phyloP scores from a whole-genome alignment of 768 basidiomycete genomes.

The Tricholoma matsutake region DNA sequence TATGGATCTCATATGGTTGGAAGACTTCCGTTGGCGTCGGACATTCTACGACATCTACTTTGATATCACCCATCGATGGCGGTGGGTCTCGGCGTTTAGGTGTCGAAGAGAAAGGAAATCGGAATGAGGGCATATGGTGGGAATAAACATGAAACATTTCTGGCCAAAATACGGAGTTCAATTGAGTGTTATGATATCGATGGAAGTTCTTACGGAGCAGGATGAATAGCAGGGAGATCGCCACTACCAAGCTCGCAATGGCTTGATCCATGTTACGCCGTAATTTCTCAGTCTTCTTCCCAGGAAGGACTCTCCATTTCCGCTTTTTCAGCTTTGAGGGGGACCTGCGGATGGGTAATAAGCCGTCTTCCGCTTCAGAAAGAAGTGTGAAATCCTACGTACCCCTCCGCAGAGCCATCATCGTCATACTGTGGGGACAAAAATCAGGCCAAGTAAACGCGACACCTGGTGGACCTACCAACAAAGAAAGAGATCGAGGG shows the following conservation, averaged over 20 bases:
- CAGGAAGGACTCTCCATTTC: conserved; percentile 9
- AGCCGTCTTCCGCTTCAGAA: not conserved
- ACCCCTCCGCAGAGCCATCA: not conserved
- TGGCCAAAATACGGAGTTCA: not conserved
- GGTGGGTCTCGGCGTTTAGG: not conserved
- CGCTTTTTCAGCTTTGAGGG: not conserved
- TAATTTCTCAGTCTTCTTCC: not conserved
- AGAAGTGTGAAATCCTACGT: not conserved
- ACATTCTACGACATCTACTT: not conserved
- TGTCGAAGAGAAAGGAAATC: not conserved
- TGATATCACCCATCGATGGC: not conserved
- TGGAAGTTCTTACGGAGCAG: conserved; percentile 4
- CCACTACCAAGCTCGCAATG: not conserved
- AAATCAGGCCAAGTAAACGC: not conserved
- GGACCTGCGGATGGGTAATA: not conserved
- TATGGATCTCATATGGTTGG: conserved; percentile 11
- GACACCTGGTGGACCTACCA: conserved; percentile 1
- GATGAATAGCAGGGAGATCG: not conserved
- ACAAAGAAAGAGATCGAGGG: conserved; percentile 11
- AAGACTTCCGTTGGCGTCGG: conserved; percentile 6
- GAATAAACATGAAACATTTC: not conserved
- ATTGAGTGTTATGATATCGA: not conserved
- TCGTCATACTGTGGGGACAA: conserved; percentile 6
- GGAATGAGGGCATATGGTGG: not conserved
- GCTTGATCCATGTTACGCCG: conserved; percentile 2